A percentile compares a stretch with the other conserved stretches of the same genome.
Conservation (phyloP, 495 filamentous ascomycete species). For the Lasiosphaeria hispida region DNA sequence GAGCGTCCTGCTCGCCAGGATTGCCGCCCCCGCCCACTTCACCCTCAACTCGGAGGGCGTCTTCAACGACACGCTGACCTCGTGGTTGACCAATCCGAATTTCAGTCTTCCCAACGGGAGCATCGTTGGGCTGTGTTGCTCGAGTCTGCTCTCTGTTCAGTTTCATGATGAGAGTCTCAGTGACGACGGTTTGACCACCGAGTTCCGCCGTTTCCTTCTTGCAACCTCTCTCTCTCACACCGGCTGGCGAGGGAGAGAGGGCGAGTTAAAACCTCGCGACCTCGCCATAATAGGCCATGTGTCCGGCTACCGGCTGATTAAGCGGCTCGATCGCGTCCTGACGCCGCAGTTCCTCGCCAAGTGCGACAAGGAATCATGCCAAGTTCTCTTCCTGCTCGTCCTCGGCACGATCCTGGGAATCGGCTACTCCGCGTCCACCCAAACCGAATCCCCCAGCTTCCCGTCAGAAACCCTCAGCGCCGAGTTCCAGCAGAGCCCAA, state of each 20-base stretch:
- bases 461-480: conserved; percentile 4
- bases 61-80: conserved; percentile 26
- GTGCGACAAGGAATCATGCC: conserved; percentile 18
- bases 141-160: conserved; percentile 25
- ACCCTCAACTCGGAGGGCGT: conserved; percentile 9
- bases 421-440: conserved; percentile 15
- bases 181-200: conserved; percentile 19
- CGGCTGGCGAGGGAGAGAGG: conserved; percentile 14
- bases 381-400: conserved; percentile 33
- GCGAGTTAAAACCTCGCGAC: conserved; percentile 7
- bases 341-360: conserved; percentile 29
- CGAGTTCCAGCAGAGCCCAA: conserved; percentile 30
- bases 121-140: conserved; percentile 32
- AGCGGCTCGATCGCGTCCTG: conserved; percentile 28
- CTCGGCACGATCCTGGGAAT: conserved; percentile 29
- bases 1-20: conserved; percentile 28
- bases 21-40: conserved; percentile 26
- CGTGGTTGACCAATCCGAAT: conserved; percentile 29
- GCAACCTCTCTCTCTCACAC: conserved; percentile 26
- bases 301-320: conserved; percentile 27
- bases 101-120: conserved; percentile 28
- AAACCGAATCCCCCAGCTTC: conserved; percentile 4
- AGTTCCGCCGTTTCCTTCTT: conserved; percentile 31
- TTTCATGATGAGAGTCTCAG: conserved; percentile 22
- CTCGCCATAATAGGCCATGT: conserved; percentile 21